A percentile compares a stretch with the other conserved stretches of the same genome.
These are phyloP conservation scores for Aspergillus sp. DNA, from an alignment of 2,329 filamentous ascomycete genomes.

Conservation along the genomic window DNA sequence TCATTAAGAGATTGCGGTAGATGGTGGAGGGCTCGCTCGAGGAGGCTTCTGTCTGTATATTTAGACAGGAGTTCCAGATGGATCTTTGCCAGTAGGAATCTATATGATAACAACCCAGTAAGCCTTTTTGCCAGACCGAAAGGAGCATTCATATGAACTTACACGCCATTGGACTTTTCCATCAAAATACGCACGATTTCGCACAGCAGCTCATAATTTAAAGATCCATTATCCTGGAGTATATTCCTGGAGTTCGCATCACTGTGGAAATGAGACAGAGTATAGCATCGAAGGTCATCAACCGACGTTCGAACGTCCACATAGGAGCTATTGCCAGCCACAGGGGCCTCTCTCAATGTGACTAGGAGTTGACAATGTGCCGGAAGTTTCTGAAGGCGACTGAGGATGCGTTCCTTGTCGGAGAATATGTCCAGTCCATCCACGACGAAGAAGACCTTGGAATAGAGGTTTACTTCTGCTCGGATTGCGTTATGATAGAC, in stretches of 20 bases:
- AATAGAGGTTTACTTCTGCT: slow-evolving; percentile 23
- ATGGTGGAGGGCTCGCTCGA: slow-evolving; percentile 17
- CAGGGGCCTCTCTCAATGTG: slow-evolving; percentile 17
- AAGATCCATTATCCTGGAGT: not conserved
- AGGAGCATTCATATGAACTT: slow-evolving; percentile 3
- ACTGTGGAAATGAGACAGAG: slow-evolving; percentile 9
- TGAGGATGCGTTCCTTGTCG: slow-evolving; percentile 23
- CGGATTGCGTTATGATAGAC: slow-evolving; percentile 25
- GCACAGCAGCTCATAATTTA: slow-evolving; percentile 6
- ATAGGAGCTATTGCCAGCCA: slow-evolving; percentile 7
- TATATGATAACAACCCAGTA: too few relatives aligned
- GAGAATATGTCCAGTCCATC: slow-evolving; percentile 22
- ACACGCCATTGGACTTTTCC: slow-evolving; percentile 21
- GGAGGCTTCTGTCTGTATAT: slow-evolving; percentile 12
- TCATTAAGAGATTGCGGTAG: slow-evolving; percentile 21
- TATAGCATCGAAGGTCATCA: slow-evolving; percentile 14
- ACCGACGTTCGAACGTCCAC: slow-evolving; percentile 9
- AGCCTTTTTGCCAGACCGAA: too few relatives aligned
- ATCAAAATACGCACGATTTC: slow-evolving; percentile 12
- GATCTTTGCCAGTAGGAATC: slow-evolving; percentile 22
- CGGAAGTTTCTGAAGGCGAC: slow-evolving; percentile 24
- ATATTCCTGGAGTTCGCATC: slow-evolving; percentile 8
- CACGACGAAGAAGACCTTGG: slow-evolving; percentile 21
- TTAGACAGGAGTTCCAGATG: slow-evolving; percentile 21
- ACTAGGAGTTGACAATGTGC: slow-evolving; percentile 24